Evolutionary conservation across 1,284 basidiomycete species (phyloP).

Genomic region (Ceratobasidium sp.): DNA sequence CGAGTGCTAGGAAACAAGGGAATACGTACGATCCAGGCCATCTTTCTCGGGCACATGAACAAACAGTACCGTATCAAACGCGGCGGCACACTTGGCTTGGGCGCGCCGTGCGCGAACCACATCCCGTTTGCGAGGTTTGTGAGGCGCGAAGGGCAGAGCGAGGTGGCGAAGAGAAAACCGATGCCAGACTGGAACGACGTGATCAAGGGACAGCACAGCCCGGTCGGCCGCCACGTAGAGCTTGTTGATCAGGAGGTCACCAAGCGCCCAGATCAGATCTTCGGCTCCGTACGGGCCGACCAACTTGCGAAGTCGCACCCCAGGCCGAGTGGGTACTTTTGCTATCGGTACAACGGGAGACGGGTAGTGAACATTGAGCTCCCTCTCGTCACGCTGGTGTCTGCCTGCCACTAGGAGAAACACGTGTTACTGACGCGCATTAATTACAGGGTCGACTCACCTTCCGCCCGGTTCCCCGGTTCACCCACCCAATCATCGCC

Average conservation of each 20-base stretch:
- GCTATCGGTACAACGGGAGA: neutral
- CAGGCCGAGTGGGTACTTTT: neutral
- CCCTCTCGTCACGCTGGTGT: too few species aligned
- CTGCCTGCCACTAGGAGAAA: too few species aligned
- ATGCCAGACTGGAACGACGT: slow-evolving; percentile 2
- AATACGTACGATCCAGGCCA: neutral
- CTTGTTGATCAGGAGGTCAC: neutral
- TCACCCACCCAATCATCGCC: too few species aligned
- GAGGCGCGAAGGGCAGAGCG: neutral
- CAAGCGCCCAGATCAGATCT: neutral
- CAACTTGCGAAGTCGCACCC: neutral
- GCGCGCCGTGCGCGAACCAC: neutral
- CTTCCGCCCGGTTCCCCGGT: too few species aligned
- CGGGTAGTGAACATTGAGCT: neutral
- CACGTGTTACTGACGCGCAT: too few species aligned
- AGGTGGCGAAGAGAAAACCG: neutral
- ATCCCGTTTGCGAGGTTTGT: neutral
- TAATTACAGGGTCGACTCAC: too few species aligned
- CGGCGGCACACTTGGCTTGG: neutral
- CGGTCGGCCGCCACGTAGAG: neutral
- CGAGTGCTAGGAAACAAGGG: neutral
- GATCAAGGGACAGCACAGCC: neutral
- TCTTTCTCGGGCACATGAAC: neutral
- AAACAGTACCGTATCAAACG: neutral
- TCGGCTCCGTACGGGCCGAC: neutral